phyloP scores from a whole-genome alignment of 768 basidiomycete genomes.

The Termitomyces sp. region DNA sequence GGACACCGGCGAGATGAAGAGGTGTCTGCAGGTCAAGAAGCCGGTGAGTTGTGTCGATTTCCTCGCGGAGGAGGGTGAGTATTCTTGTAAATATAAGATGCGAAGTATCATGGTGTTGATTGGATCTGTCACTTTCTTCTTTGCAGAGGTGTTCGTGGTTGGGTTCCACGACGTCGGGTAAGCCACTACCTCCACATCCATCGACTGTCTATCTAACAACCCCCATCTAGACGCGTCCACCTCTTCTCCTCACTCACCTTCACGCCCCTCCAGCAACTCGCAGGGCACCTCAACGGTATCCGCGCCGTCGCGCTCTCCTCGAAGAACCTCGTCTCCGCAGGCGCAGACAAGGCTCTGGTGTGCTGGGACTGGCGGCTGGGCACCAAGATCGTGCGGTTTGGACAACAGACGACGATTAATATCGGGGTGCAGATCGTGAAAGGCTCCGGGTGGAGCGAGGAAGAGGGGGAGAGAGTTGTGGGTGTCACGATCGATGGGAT shows the following conservation, averaged over 20 bases:
- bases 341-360: constrained; percentile 67
- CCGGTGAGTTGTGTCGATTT: constrained; percentile 90
- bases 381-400: constrained; percentile 84
- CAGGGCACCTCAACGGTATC: constrained; percentile 85
- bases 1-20: constrained; percentile 53
- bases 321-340: constrained; percentile 82
- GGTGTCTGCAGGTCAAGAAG: constrained; percentile 79
- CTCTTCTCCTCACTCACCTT: constrained; percentile 84
- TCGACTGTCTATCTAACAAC: neutral
- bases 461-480: constrained; percentile 80
- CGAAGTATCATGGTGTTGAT: neutral
- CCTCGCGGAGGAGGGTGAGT: constrained; percentile 67
- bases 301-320: constrained; percentile 84
- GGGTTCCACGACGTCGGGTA: constrained; percentile 92
- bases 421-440: constrained; percentile 84
- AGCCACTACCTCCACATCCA: constrained; percentile 14
- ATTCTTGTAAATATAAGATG: no score
- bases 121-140: neutral
- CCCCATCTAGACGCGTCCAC: constrained; percentile 64
- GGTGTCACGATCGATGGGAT: constrained; percentile 90
- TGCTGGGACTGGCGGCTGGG: constrained; percentile 91
- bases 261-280: constrained; percentile 75
- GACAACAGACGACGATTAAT: constrained; percentile 89
- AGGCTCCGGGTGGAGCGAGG: constrained; percentile 24
- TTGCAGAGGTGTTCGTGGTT: constrained; percentile 78